A percentile compares a stretch with the other conserved stretches of the same genome.
Conservation (phyloP, 75 land plant genomes). For the Selaginella moellendorffii region DNA sequence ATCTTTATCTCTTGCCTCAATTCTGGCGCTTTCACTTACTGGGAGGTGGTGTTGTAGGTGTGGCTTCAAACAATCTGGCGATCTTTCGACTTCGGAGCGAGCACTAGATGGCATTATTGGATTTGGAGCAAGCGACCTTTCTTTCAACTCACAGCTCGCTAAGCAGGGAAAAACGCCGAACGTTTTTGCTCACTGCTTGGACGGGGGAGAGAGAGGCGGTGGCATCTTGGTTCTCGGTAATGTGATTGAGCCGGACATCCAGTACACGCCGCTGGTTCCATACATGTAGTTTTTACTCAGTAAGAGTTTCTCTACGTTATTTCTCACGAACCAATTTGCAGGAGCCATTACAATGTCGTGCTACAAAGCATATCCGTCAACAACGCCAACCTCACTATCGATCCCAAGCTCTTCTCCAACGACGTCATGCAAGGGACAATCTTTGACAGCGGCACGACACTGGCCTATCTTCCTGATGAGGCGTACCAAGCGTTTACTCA, state of each 20-base stretch:
- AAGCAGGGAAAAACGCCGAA: slow-evolving; percentile 36
- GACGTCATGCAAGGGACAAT: slow-evolving; percentile 23
- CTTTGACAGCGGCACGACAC: slow-evolving; percentile 3
- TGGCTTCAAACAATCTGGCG: slow-evolving; percentile 41
- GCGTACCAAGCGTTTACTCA: neutral
- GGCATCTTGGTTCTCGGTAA: slow-evolving; percentile 75
- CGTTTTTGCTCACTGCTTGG: slow-evolving; percentile 73
- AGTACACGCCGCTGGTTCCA: slow-evolving; percentile 51
- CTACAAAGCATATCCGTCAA: slow-evolving; percentile 41
- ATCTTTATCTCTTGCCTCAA: neutral
- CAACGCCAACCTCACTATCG: slow-evolving; percentile 21
- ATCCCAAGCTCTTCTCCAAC: slow-evolving; percentile 28
- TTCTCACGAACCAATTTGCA: too few species aligned
- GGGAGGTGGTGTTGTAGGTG: slow-evolving; percentile 19
- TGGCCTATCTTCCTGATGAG: slow-evolving; percentile 1
- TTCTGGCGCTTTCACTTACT: neutral
- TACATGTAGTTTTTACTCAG: too few species aligned
- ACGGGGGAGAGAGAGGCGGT: slow-evolving; percentile 42
- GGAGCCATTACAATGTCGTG: slow-evolving; percentile 64
- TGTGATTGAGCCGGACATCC: slow-evolving; percentile 43
- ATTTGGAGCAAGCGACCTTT: slow-evolving; percentile 60
- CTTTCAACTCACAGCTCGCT: slow-evolving; percentile 59
- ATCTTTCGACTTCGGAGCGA: slow-evolving; percentile 29
- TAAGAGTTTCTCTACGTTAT: too few species aligned
- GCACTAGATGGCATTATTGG: slow-evolving; percentile 82